These are phyloP conservation scores for Botrytis sinoallii DNA, from an alignment of 2,329 filamentous ascomycete genomes.

Conservation along the genomic window DNA sequence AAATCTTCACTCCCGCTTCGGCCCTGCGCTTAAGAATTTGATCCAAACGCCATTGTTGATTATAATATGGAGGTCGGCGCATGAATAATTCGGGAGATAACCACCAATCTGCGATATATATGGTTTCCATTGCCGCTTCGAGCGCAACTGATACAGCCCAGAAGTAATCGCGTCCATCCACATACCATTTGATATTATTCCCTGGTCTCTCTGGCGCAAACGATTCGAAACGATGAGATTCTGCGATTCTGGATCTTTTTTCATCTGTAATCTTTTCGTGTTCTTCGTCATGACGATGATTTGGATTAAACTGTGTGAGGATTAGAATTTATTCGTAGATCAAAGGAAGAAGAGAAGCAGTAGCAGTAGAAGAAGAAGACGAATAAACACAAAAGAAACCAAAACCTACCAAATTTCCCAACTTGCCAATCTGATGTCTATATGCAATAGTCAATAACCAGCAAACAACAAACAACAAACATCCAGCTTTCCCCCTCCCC, in stretches of 20 bases:
- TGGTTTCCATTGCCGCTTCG: constrained; percentile 86
- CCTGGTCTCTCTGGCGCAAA: constrained; percentile 84
- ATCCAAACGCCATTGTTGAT: constrained; percentile 85
- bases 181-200: constrained; percentile 94
- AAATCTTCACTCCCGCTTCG: constrained; percentile 92
- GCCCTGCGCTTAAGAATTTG: constrained; percentile 82
- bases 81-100: constrained; percentile 84
- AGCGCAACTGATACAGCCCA: constrained; percentile 89
- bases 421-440: constrained; percentile 59
- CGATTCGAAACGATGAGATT: constrained; percentile 80
- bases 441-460: constrained; percentile 3
- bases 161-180: constrained; percentile 92
- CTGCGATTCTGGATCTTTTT: constrained; percentile 69
- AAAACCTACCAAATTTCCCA: constrained; percentile 55
- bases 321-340: background rate
- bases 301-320: constrained; percentile 62
- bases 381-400: background rate
- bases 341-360: background rate
- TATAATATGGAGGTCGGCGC: constrained; percentile 74
- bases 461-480: background rate
- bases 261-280: constrained; percentile 82
- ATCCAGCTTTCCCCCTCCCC: background rate
- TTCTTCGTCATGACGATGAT: constrained; percentile 90
- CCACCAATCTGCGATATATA: constrained; percentile 98
- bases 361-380: background rate